Evolutionary conservation across 2,329 filamentous ascomycete species (phyloP).

Genomic region (Paracoccidioides lutzii): DNA sequence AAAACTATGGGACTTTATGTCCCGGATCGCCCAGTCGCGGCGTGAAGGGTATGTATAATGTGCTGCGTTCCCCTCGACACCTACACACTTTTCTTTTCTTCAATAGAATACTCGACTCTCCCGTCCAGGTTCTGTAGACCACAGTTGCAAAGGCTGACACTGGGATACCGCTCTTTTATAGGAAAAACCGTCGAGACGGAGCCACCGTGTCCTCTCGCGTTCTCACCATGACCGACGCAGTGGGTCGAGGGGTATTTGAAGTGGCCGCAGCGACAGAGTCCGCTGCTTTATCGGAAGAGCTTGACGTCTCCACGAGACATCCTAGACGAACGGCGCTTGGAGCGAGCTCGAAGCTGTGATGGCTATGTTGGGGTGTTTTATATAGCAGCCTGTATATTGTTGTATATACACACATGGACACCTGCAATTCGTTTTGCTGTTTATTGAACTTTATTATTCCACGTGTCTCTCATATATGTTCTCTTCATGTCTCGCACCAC

Average conservation of each 20-base stretch:
- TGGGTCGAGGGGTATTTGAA: conserved; percentile 56
- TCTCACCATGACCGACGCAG: conserved; percentile 57
- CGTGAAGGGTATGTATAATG: conserved; percentile 52
- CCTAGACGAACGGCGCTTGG: conserved; percentile 26
- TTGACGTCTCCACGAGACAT: conserved; percentile 24
- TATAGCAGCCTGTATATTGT: not conserved
- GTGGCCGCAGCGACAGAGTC: conserved; percentile 16
- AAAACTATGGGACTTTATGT: conserved; percentile 80
- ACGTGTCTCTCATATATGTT: not conserved
- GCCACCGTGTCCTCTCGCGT: conserved; percentile 77
- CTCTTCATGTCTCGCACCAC: too few relatives aligned
- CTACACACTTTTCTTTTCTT: not conserved
- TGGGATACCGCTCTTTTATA: conserved; percentile 7
- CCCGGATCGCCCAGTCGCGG: conserved; percentile 68
- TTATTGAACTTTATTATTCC: not conserved
- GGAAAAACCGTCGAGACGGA: conserved; percentile 86
- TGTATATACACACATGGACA: not conserved
- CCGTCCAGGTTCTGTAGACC: not conserved
- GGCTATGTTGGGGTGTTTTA: not conserved
- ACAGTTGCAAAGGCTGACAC: not conserved
- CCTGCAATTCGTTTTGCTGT: too few relatives aligned
- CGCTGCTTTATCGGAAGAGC: conserved; percentile 14
- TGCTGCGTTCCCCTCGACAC: not conserved
- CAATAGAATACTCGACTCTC: not conserved
- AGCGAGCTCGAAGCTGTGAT: not conserved